Conservation (phyloP, 129 eudicot genomes). For the Calendula officinalis region DNA sequence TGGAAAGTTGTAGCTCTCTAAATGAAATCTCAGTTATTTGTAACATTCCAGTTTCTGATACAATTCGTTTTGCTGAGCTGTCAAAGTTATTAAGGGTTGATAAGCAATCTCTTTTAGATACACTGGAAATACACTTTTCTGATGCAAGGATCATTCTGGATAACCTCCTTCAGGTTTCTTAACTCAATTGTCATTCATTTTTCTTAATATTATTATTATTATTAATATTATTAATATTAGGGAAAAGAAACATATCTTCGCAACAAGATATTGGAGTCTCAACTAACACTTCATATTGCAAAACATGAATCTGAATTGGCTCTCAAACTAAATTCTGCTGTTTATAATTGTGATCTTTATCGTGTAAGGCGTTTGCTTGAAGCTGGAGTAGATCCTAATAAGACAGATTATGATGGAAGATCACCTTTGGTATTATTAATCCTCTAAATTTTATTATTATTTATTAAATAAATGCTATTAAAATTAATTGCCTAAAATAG, state of each 20-base stretch:
- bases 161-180: constrained; percentile 58
- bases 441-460: neutral
- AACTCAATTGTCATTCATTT: neutral
- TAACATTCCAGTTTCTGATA: constrained; percentile 47
- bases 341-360: constrained; percentile 47
- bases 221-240: constrained; percentile 27
- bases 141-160: constrained; percentile 55
- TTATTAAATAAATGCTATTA: neutral
- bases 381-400: constrained; percentile 63
- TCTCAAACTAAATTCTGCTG: constrained; percentile 56
- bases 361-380: constrained; percentile 47
- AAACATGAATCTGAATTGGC: constrained; percentile 61
- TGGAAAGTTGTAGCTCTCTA: constrained; percentile 40
- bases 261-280: constrained; percentile 53
- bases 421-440: constrained; percentile 59
- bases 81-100: constrained; percentile 57
- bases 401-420: constrained; percentile 66
- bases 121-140: constrained; percentile 49
- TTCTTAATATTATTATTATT: too few species aligned
- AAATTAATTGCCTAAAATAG: neutral
- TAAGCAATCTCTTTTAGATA: constrained; percentile 46
- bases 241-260: constrained; percentile 44
- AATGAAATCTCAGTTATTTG: constrained; percentile 69
- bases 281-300: constrained; percentile 45
- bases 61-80: constrained; percentile 50